Conservation (phyloP, 768 basidiomycete genomes). For the Clitopilus passeckerianus region DNA sequence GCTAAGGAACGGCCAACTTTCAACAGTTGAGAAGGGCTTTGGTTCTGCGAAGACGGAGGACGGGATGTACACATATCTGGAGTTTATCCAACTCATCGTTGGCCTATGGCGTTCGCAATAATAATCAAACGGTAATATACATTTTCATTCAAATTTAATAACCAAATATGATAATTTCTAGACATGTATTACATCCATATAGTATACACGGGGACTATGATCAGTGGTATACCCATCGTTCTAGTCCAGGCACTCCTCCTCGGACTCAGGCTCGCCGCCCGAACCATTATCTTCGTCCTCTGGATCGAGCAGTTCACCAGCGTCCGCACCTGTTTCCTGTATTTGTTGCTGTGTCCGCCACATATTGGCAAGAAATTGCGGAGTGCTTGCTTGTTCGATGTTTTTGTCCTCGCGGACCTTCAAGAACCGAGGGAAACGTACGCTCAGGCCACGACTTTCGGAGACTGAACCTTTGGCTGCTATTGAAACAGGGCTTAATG, state of each 20-base stretch:
- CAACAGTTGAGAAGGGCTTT: constrained; percentile 22
- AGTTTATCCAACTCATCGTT: not conserved
- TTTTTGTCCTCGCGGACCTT: constrained; percentile 68
- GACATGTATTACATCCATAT: too few relatives aligned
- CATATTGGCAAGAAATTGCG: constrained; percentile 63
- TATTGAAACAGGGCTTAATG: constrained; percentile 79
- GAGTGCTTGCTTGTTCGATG: constrained; percentile 68
- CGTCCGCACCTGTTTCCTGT: constrained; percentile 25
- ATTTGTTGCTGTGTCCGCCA: constrained; percentile 55
- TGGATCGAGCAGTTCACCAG: constrained; percentile 57
- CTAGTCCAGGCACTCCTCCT: constrained; percentile 5
- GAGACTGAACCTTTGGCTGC: constrained; percentile 64
- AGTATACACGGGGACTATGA: too few relatives aligned
- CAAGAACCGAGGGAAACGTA: constrained; percentile 89
- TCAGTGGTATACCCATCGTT: not conserved
- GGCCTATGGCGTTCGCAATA: not conserved
- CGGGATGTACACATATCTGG: not conserved
- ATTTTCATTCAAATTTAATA: too few relatives aligned
- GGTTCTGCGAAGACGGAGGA: constrained; percentile 5
- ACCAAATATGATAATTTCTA: too few relatives aligned
- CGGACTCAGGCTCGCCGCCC: constrained; percentile 22
- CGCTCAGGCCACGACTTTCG: constrained; percentile 58
- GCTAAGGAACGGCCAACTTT: constrained; percentile 18
- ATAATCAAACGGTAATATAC: too few relatives aligned
- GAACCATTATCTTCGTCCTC: constrained; percentile 25